phyloP scores from a whole-genome alignment of 2,329 filamentous ascomycete species.

The Aspergillus tanneri region DNA sequence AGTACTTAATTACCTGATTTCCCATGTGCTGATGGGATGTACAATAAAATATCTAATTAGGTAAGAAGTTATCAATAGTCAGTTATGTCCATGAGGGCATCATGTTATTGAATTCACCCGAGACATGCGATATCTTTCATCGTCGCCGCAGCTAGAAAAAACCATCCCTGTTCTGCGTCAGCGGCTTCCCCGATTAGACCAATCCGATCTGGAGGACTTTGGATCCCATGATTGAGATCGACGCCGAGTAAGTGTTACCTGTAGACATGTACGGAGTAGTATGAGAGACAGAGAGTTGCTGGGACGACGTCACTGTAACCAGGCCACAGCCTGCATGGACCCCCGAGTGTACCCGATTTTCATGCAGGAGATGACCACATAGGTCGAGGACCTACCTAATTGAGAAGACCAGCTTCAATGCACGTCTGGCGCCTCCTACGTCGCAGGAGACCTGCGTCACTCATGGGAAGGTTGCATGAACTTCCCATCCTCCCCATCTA shows the following conservation, averaged over 20 bases:
- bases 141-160: not conserved
- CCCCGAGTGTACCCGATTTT: slow-evolving; percentile 3
- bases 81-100: no score
- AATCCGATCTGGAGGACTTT: not conserved
- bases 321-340: not conserved
- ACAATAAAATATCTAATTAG: no score
- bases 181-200: not conserved
- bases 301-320: not conserved
- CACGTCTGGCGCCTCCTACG: not conserved
- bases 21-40: no score
- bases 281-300: not conserved
- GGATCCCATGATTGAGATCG: not conserved
- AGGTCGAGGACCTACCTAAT: not conserved
- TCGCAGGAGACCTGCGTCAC: not conserved
- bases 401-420: no score
- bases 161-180: not conserved
- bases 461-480: not conserved
- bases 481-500: no score
- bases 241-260: not conserved
- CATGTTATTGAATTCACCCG: no score
- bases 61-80: no score
- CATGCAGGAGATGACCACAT: not conserved
- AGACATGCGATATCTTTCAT: not conserved
- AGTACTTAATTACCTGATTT: no score
- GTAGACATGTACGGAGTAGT: no score